These are phyloP conservation scores for Scedosporium aurantiacum DNA, from an alignment of 2,329 filamentous ascomycete genomes.

Conservation along the genomic window DNA sequence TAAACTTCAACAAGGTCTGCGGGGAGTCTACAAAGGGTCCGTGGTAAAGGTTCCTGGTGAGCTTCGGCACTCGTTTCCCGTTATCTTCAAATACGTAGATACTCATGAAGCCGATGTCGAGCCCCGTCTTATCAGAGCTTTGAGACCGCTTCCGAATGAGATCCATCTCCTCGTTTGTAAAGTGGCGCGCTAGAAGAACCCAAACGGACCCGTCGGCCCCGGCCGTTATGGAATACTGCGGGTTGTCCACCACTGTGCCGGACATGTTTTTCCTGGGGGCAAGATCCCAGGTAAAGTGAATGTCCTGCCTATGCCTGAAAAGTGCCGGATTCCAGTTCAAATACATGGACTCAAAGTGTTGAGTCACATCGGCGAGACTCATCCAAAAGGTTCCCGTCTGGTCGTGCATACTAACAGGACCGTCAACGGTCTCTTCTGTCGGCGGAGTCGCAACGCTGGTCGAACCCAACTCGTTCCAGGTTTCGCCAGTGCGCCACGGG, in stretches of 20 bases:
- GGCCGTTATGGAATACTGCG: conserved; percentile 60
- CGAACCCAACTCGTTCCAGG: conserved; percentile 27
- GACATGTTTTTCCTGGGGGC: conserved; percentile 35
- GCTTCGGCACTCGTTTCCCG: conserved; percentile 63
- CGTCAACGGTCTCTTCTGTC: not conserved
- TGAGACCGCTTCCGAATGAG: conserved; percentile 31
- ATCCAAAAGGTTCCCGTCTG: conserved; percentile 83
- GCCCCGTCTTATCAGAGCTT: not conserved
- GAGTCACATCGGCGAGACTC: conserved; percentile 71
- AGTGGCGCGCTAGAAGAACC: conserved; percentile 80
- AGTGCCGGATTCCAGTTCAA: conserved; percentile 91
- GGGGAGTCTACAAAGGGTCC: conserved; percentile 90
- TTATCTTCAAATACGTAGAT: conserved; percentile 66
- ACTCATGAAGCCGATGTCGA: conserved; percentile 70
- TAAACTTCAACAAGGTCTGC: conserved; percentile 71
- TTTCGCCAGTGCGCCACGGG: conserved; percentile 63
- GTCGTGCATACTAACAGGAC: conserved; percentile 6
- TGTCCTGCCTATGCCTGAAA: conserved; percentile 72
- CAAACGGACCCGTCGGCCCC: conserved; percentile 55
- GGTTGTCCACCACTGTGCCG: conserved; percentile 51
- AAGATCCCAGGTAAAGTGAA: conserved; percentile 77
- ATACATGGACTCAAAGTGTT: conserved; percentile 92
- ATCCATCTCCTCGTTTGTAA: conserved; percentile 55
- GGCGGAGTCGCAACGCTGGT: not conserved
- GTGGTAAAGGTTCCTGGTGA: conserved; percentile 58